These are phyloP conservation scores for Solanum chilense DNA, from an alignment of 257 asterid genomes.

Conservation along the genomic window DNA sequence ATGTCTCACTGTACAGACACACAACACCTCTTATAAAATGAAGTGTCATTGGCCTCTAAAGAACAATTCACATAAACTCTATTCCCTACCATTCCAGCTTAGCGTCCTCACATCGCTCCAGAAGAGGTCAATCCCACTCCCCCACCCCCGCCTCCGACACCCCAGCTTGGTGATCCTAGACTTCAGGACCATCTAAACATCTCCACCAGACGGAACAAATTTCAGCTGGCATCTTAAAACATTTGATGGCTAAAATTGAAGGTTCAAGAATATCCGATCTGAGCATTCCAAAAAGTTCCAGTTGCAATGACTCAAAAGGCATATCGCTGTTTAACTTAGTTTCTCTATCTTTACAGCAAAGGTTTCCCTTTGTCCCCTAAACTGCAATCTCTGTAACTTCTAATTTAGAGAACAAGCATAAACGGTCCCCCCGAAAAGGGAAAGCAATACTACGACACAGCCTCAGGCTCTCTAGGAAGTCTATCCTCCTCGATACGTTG, in stretches of 20 bases:
- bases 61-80: not conserved
- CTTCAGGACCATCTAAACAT: not conserved
- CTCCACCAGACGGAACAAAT: not conserved
- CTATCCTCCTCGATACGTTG: slow-evolving; percentile 71
- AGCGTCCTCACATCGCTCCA: not conserved
- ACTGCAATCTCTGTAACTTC: not conserved
- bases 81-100: not conserved
- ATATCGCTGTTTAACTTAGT: not conserved
- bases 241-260: not conserved
- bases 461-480: slow-evolving; percentile 31
- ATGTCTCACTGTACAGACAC: not conserved
- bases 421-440: not conserved
- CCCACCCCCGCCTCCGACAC: not conserved
- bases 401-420: not conserved
- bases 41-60: not conserved
- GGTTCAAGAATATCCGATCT: not conserved
- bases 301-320: not conserved
- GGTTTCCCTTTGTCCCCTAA: not conserved
- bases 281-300: not conserved
- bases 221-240: not conserved
- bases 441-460: slow-evolving; percentile 17
- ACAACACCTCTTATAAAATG: not conserved
- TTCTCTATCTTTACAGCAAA: not conserved
- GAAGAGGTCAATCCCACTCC: not conserved
- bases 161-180: not conserved